These are phyloP conservation scores for Macaranga tanarius DNA, from an alignment of 441 rosid genomes.

Conservation along the genomic window DNA sequence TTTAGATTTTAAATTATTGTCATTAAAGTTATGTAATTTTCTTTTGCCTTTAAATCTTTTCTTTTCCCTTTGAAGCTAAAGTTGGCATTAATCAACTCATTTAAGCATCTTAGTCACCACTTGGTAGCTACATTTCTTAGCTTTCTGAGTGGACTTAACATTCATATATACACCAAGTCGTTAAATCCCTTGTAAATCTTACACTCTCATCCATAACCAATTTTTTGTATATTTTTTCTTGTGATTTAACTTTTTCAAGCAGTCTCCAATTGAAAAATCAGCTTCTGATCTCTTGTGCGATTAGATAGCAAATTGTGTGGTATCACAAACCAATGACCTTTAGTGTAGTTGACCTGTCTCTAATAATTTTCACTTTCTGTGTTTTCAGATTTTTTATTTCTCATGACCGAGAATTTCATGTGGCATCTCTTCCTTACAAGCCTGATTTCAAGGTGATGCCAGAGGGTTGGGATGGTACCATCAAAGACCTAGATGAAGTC, in stretches of 20 bases:
- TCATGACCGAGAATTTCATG: slow-evolving; percentile 92
- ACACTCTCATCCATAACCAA: background rate
- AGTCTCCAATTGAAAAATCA: no score
- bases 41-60: background rate
- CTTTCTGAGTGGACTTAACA: background rate
- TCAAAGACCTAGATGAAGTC: slow-evolving; percentile 78
- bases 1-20: no score
- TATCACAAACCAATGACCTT: background rate
- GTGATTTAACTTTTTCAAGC: no score
- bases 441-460: slow-evolving; percentile 97
- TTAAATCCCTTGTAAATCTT: background rate
- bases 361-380: slow-evolving; percentile 2
- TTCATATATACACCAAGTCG: background rate
- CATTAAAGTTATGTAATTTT: no score
- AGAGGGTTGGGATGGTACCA: slow-evolving; percentile 96
- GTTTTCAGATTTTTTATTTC: slow-evolving; percentile 66
- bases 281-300: no score
- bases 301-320: background rate
- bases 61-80: background rate
- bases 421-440: slow-evolving; percentile 83
- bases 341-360: slow-evolving; percentile 2
- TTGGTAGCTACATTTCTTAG: background rate
- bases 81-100: background rate
- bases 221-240: no score
- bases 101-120: background rate